Conservation (phyloP, 768 basidiomycete genomes). For the Suillus variegatus region DNA sequence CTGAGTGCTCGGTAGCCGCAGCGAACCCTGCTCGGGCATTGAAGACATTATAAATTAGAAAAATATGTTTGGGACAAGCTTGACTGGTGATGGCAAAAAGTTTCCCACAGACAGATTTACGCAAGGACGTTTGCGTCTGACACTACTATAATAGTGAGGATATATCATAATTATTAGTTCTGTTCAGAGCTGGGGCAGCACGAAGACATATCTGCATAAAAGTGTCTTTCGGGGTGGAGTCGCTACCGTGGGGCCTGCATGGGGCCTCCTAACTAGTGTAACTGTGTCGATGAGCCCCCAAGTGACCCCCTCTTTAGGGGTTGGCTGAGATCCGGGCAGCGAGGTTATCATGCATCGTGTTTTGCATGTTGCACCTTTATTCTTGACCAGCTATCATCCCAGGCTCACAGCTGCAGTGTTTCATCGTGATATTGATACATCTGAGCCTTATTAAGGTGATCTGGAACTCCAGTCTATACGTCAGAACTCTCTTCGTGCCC, state of each 20-base stretch:
- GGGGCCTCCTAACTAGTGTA: not conserved
- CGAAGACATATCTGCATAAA: too few species aligned
- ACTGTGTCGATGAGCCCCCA: not conserved
- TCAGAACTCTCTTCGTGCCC: not conserved
- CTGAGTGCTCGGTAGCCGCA: too few species aligned
- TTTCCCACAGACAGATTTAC: too few species aligned
- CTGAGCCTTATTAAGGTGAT: not conserved
- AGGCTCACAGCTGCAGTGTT: not conserved
- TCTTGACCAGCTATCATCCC: not conserved
- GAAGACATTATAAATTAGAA: too few species aligned
- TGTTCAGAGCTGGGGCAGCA: too few species aligned
- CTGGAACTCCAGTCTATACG: not conserved
- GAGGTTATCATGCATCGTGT: not conserved
- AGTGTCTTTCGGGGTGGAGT: too few species aligned
- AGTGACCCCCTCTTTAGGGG: constrained; percentile 2
- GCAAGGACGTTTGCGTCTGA: too few species aligned
- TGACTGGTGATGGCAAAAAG: too few species aligned
- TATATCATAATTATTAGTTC: too few species aligned
- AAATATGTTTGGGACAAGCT: too few species aligned
- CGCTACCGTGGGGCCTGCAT: not conserved
- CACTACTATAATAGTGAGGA: too few species aligned
- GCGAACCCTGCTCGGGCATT: too few species aligned
- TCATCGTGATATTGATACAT: not conserved
- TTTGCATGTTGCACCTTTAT: not conserved
- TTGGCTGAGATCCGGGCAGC: not conserved